A percentile compares a stretch with the other conserved stretches of the same genome.
Evolutionary conservation across 2,329 filamentous ascomycete species (phyloP).

Genomic region (Fusarium nodosum): DNA sequence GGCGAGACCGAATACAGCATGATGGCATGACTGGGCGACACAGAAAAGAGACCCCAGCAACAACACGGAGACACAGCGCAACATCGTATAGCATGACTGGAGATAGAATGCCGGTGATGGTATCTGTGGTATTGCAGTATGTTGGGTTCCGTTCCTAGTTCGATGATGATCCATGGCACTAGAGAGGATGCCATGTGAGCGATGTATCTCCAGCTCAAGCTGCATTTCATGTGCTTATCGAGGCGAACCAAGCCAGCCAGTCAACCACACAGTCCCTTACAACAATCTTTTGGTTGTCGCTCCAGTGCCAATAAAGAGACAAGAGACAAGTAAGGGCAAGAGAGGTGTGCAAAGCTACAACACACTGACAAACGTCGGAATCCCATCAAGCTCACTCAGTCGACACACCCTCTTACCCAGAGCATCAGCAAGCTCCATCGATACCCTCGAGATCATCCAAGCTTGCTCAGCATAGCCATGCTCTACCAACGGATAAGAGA

Average conservation of each 20-base stretch:
- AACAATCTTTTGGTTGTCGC: constrained; percentile 6
- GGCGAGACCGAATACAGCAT: neutral
- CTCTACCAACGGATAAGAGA: neutral
- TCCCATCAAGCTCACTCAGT: constrained; percentile 22
- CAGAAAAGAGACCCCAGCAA: neutral
- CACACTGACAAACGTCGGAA: constrained; percentile 24
- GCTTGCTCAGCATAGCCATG: neutral
- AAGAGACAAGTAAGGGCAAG: constrained; percentile 13
- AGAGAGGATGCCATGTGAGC: constrained; percentile 44
- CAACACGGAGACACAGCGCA: constrained; percentile 3
- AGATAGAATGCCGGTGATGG: constrained; percentile 34
- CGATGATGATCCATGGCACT: constrained; percentile 31
- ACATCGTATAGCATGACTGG: constrained; percentile 3
- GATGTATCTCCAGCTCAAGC: constrained; percentile 21
- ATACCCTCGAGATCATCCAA: neutral
- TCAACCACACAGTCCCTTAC: constrained; percentile 20
- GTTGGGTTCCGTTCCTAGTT: constrained; percentile 34
- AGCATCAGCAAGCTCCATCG: neutral
- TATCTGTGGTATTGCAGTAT: constrained; percentile 21
- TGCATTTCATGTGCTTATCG: constrained; percentile 37
- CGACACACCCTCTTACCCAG: constrained; percentile 9
- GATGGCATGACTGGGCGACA: neutral
- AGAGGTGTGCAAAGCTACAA: neutral
- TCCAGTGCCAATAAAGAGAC: constrained; percentile 12
- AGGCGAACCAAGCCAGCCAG: constrained; percentile 24